A percentile compares a stretch with the other conserved stretches of the same genome.
Conservation (phyloP, 2,329 filamentous ascomycete species). For the Aspergillus sp. region DNA sequence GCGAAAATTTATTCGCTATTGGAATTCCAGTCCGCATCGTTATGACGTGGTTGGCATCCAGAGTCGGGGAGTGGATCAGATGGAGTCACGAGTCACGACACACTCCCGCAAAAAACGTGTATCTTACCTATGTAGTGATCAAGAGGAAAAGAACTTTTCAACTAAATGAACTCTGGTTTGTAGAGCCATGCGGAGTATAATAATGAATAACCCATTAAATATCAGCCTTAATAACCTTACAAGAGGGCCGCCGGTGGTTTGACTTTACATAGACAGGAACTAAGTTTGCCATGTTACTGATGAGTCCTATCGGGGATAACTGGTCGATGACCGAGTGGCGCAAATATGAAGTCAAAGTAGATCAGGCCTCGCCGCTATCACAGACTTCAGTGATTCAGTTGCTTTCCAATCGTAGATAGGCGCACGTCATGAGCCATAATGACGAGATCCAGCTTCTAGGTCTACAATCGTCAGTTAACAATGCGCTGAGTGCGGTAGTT, state of each 20-base stretch:
- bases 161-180: neutral
- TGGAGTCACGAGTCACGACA: no score
- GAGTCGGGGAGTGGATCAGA: neutral
- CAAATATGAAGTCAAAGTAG: constrained; percentile 16
- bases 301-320: neutral
- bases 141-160: neutral
- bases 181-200: no score
- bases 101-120: neutral
- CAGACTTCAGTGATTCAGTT: neutral
- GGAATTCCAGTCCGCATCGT: neutral
- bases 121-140: neutral
- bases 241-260: no score
- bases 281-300: no score
- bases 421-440: neutral
- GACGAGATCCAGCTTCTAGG: neutral
- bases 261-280: no score
- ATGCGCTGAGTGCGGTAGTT: neutral
- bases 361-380: neutral
- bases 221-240: no score
- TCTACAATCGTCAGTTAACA: neutral
- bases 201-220: no score
- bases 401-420: neutral
- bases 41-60: neutral
- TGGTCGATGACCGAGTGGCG: constrained; percentile 5
- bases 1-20: neutral